phyloP scores from a whole-genome alignment of 768 basidiomycete genomes.

The Suillus hirtellus region DNA sequence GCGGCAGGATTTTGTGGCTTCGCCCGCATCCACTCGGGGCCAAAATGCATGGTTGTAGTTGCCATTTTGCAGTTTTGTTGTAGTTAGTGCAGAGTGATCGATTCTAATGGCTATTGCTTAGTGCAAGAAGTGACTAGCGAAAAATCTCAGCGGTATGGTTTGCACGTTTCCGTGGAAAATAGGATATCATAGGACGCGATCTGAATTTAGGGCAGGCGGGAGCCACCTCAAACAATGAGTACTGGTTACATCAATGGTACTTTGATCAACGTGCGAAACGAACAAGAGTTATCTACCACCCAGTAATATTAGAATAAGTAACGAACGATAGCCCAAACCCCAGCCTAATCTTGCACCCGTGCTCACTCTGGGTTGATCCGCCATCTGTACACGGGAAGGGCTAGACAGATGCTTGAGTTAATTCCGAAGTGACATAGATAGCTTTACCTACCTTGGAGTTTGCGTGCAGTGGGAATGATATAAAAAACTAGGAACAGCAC shows the following conservation, averaged over 20 bases:
- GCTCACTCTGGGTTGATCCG: slow-evolving; percentile 47
- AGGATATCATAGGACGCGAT: slow-evolving; percentile 13
- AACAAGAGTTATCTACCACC: background rate
- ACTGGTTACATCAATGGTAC: background rate
- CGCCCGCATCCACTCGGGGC: slow-evolving; percentile 90
- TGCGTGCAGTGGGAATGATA: slow-evolving; percentile 81
- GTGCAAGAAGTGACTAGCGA: slow-evolving; percentile 20
- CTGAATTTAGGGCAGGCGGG: slow-evolving; percentile 35
- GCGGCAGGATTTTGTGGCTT: slow-evolving; percentile 57
- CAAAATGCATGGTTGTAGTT: slow-evolving; percentile 81
- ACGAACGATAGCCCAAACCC: background rate
- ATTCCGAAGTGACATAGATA: background rate
- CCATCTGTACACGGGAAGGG: slow-evolving; percentile 70
- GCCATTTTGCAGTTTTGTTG: slow-evolving; percentile 38
- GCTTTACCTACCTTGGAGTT: slow-evolving; percentile 72
- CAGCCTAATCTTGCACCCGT: background rate
- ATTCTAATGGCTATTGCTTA: slow-evolving; percentile 14
- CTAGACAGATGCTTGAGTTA: slow-evolving; percentile 36
- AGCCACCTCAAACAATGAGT: slow-evolving; percentile 5
- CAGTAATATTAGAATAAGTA: slow-evolving; percentile 6
- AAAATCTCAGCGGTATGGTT: slow-evolving; percentile 19
- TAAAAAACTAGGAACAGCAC: slow-evolving; percentile 69
- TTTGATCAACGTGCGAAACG: background rate
- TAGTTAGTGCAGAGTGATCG: slow-evolving; percentile 11
- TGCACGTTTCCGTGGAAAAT: slow-evolving; percentile 30